phyloP scores from a whole-genome alignment of 208 protist species.

The Acanthamoeba polyphaga region DNA sequence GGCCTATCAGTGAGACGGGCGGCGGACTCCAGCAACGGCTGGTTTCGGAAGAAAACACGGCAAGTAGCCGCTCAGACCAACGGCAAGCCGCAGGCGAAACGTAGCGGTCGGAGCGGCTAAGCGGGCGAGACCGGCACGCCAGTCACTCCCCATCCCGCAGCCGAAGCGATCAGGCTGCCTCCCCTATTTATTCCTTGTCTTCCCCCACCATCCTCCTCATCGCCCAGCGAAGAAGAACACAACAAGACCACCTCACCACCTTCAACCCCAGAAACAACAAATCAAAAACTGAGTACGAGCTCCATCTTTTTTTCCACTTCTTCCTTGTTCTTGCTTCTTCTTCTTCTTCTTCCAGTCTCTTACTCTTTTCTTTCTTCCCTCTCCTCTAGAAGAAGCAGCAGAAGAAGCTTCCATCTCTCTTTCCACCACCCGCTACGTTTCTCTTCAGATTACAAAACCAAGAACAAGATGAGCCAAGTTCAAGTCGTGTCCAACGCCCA shows the following conservation, averaged over 20 bases:
- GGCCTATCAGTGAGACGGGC: neutral
- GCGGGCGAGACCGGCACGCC: neutral
- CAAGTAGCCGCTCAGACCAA: slow-evolving; percentile 57
- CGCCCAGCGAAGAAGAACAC: neutral
- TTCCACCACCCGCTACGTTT: neutral
- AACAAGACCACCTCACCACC: neutral
- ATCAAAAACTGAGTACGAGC: neutral
- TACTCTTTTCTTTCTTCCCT: no score
- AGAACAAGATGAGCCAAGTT: slow-evolving; percentile 14
- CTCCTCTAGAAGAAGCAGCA: no score
- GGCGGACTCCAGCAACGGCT: neutral
- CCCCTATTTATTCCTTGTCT: neutral
- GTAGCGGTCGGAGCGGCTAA: neutral
- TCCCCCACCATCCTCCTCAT: neutral
- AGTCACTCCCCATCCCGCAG: neutral
- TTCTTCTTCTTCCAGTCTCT: neutral
- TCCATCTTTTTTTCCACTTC: neutral
- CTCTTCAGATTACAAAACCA: neutral
- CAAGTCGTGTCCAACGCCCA: slow-evolving; percentile 50
- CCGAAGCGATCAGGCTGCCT: neutral
- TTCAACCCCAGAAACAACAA: neutral
- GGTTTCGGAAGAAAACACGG: slow-evolving; percentile 55
- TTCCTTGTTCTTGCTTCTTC: neutral
- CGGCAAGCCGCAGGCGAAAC: slow-evolving; percentile 18
- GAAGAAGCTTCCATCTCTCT: neutral